A percentile compares a stretch with the other conserved stretches of the same genome.
phyloP scores from a whole-genome alignment of 2,329 filamentous ascomycete species.

The Nemania abortiva region DNA sequence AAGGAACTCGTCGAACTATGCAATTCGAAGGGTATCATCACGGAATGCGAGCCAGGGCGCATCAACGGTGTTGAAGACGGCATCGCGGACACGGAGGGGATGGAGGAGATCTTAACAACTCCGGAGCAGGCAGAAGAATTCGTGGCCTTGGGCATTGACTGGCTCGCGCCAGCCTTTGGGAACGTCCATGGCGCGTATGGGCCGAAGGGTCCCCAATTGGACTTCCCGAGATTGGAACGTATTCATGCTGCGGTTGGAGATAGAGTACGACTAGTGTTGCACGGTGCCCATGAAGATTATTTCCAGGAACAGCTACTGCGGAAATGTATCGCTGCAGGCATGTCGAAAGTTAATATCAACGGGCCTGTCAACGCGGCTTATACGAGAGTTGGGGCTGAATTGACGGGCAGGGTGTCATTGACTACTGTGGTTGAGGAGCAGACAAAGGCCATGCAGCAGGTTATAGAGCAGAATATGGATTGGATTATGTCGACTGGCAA shows the following conservation, averaged over 20 bases:
- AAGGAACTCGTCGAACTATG: slow-evolving; percentile 7
- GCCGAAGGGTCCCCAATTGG: slow-evolving; percentile 11
- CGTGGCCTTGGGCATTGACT: slow-evolving; percentile 14
- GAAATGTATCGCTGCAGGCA: slow-evolving; percentile 14
- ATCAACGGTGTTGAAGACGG: slow-evolving; percentile 21
- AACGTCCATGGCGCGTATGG: slow-evolving; percentile 15
- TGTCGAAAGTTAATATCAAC: slow-evolving; percentile 21
- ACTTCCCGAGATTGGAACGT: slow-evolving; percentile 15
- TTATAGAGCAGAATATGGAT: slow-evolving; percentile 25
- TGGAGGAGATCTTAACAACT: slow-evolving; percentile 16
- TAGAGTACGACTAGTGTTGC: slow-evolving; percentile 11
- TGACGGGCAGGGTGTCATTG: slow-evolving; percentile 16
- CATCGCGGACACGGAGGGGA: slow-evolving; percentile 1
- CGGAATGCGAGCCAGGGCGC: slow-evolving; percentile 10
- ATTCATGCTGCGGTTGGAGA: slow-evolving; percentile 10
- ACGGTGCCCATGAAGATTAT: slow-evolving; percentile 21
- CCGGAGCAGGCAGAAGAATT: slow-evolving; percentile 18
- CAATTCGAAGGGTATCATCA: slow-evolving; percentile 16
- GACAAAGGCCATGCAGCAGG: slow-evolving; percentile 22
- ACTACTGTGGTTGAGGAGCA: slow-evolving; percentile 23
- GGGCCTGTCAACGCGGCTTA: slow-evolving; percentile 21
- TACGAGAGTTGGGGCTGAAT: slow-evolving; percentile 14
- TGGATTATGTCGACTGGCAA: slow-evolving; percentile 24
- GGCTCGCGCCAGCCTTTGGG: slow-evolving; percentile 17
- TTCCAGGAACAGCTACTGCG: slow-evolving; percentile 19